These are phyloP conservation scores for Macadamia integrifolia DNA, from an alignment of 164 flowering plant species.

Conservation along the genomic window DNA sequence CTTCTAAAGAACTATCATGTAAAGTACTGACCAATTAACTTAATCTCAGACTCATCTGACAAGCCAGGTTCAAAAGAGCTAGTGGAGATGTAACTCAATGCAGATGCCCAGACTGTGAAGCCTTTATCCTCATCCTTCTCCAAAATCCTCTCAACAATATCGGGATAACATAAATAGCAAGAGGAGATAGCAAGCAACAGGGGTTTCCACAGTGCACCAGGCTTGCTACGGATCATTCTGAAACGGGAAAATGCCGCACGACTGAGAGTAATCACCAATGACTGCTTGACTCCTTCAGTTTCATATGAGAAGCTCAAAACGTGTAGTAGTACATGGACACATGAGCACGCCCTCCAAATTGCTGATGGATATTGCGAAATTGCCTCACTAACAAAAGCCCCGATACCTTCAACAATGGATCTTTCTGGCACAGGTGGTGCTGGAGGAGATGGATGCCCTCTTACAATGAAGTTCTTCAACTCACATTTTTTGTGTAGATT, in stretches of 20 bases:
- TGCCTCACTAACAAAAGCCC: conserved; percentile 55
- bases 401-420: conserved; percentile 59
- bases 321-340: conserved; percentile 58
- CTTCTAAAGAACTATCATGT: background rate
- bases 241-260: conserved; percentile 56
- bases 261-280: conserved; percentile 40
- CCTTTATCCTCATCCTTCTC: conserved; percentile 44
- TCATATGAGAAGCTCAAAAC: conserved; percentile 46
- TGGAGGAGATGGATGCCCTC: conserved; percentile 48
- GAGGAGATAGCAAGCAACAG: conserved; percentile 60
- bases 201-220: conserved; percentile 66
- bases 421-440: conserved; percentile 59
- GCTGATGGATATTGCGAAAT: conserved; percentile 65
- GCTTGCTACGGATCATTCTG: conserved; percentile 38
- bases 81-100: conserved; percentile 30
- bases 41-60: conserved; percentile 48
- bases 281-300: conserved; percentile 46
- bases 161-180: conserved; percentile 60
- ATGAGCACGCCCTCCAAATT: conserved; percentile 65
- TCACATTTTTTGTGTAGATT: conserved; percentile 36
- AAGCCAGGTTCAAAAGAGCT: conserved; percentile 35
- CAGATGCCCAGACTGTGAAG: conserved; percentile 48
- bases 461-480: conserved; percentile 38
- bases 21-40: conserved; percentile 49
- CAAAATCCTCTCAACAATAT: conserved; percentile 40